phyloP scores from a whole-genome alignment of 352 stramenopile species.

The Phytophthora colocasiae region DNA sequence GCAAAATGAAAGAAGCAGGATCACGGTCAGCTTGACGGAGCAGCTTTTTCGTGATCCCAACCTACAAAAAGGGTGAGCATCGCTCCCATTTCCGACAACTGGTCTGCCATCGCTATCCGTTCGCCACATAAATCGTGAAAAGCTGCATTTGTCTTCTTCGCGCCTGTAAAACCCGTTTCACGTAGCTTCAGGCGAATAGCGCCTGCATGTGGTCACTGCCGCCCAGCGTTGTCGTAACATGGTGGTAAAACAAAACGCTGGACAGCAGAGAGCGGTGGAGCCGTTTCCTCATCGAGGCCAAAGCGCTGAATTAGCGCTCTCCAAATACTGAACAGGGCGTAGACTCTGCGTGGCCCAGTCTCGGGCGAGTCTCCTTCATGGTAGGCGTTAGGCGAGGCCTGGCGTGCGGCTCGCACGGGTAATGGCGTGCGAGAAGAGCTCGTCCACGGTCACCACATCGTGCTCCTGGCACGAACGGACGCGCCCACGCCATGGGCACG shows the following conservation, averaged over 20 bases:
- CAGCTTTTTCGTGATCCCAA: constrained; percentile 6
- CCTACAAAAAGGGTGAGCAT: background rate
- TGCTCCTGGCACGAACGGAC: constrained; percentile 1
- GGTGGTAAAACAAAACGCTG: constrained; percentile 21
- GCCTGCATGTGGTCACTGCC: background rate
- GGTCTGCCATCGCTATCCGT: background rate
- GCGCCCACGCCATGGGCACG: constrained; percentile 4
- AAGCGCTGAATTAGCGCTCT: constrained; percentile 1
- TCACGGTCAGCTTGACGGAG: constrained; percentile 5
- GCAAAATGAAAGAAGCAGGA: constrained; percentile 12
- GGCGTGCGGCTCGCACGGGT: background rate
- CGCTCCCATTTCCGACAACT: background rate
- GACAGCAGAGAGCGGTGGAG: background rate
- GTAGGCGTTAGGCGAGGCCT: background rate
- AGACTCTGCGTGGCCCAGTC: constrained; percentile 12
- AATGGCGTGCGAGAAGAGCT: background rate
- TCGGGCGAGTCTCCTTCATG: constrained; percentile 5
- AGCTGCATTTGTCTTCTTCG: background rate
- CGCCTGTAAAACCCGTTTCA: background rate
- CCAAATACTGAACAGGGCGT: background rate
- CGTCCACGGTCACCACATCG: constrained; percentile 11
- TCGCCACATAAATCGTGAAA: constrained; percentile 10
- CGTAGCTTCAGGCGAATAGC: constrained; percentile 3
- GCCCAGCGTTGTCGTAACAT: constrained; percentile 1
- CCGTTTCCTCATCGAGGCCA: background rate